Base-by-base conservation (phyloP, 148 eudicot species). In the Suaeda aralocaspica region DNA sequence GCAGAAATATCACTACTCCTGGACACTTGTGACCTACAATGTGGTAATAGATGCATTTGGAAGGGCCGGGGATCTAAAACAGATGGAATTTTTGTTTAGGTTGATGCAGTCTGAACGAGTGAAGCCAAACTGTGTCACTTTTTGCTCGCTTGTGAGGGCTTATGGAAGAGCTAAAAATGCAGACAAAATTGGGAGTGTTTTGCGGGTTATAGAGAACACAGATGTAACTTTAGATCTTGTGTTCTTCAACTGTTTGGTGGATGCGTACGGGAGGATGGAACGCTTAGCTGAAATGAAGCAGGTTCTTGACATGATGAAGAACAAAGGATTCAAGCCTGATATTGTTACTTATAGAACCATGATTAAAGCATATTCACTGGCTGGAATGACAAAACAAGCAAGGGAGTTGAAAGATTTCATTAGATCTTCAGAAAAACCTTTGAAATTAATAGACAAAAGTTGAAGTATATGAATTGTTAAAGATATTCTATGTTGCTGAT, bases 11-110 rank as follows among this genome's bases (percentile, higher is more conserved):
- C 93, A 86, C 83, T 86, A 81, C 74, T 77, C 92, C 0, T 92
- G 98, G 98, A 85, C 96, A n/a, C 66, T 86, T 2, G 86, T 90
- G 12, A 92, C 98, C 19, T 92, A 89, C 80, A 92, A 92, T 58
- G 86, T 86, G 12, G 85, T 92, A 33, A 86, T 92, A 49, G 98
- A 92, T 58, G 98, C 98, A 52, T 90, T 90, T 72, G 91, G 89
- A 36, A 85, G 82, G 66, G 96, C 93, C 14, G 91, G 93, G 45
- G 90, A 90, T 79, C 59, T 84, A 59, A 88, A 83, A 53, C 92
- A 88, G 75, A 88, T 90, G 93, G 92, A 90, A 56, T 86, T 73
- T 74, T 72, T 88, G 70, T 88, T 90, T 61, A 77, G 96, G 67
- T 66, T 85, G 48, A 90, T 88, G 93, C 88, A 80, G 51, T 86